Evolutionary conservation across 805 yeast species (phyloP), one percentile per base, ranked within the genome.

Genomic region (Isabelozyma pseudorhagii): DNA sequence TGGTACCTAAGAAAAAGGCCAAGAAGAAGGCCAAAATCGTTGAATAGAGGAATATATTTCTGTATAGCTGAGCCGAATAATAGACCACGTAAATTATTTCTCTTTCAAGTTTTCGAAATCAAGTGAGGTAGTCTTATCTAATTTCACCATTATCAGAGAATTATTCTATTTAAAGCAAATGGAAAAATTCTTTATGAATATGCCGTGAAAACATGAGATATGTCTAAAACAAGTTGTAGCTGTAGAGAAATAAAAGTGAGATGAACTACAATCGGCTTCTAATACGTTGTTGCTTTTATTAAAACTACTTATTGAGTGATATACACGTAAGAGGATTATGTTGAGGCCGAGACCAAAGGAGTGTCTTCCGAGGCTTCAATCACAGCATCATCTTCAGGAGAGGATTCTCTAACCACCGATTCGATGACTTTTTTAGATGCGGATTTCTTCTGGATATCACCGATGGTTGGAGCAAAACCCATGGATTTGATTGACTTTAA

Each of bases 11-110:
- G 42, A 69, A 67, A 54, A 68, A 67, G 49, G 72, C 69, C 57
- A 72, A 69, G 61, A 66, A 59, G 51, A 68, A 66, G 54, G 78
- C 77, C 1, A 59, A 67, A 15, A 72, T 73, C 40, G 54, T 58
- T 38, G 74, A 71, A 31, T 67, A 58, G 43, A 27, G 27, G 10
- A 31, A 31, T 31, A 31, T 31, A 31, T 5, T 28, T 34, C 13
- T 21, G 25, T 21, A 21, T 4, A 21, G 3, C 6, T 21, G 25
- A 15, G 25, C 25, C 25, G 6, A 21, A 21, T 21, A 21, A 21
- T 21, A 21, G 25, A 21, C 6, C 25, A 21, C 25, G 3, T 5
- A 21, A 21, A 2, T 21, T 6, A 21, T 21, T 1, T 17, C 18
- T 27, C 18, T 9, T 41, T 6, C 17, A 41, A 21, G 25, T 11